Base-by-base conservation (phyloP, 108 stramenopile genomes). In the Cylindrotheca closterium region DNA sequence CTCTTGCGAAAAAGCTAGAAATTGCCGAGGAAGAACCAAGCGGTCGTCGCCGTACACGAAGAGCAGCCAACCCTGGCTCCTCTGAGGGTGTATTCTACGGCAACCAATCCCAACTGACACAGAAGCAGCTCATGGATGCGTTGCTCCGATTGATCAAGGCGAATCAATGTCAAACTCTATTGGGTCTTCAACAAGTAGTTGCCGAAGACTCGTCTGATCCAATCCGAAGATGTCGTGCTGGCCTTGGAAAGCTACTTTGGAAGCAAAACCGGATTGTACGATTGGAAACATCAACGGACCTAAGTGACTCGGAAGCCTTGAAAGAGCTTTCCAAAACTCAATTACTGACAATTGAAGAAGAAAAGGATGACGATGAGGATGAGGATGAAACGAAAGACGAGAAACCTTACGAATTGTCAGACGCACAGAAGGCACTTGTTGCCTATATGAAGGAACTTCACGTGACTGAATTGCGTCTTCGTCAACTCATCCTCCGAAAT, bases 201-300 rank as follows among this genome's bases (percentile, higher is more conserved):
- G 74, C 75, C 0, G 79, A 87, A 28, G 87, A 88, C 24, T 81
- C 82, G 48, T 70, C 74, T 23, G 84, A 86, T 60, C 86, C 86
- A 51, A 53, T 89, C 55, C 81, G 80, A 24, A 74, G 88, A 29
- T 56, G 77, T 2, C 70, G 91, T 33, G 75, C 61, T 54, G 91
- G 83, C 12, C 69, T 93, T 33, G 91, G 91, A 15, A 79, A 76
- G 60, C 45, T 89, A 5, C 45, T 93, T 4, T 93, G 82, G 73
- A 83, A 83, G 53, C 60, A 79, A 12, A 88, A 88, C 34, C 80
- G 75, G 55, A 26, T 92, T 8, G 60, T 60, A 18, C 64, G 75
- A 47, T 50, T 75, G 17, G 12, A 70, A 49, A 74, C 84, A 2
- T 60, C 70, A 22, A 67, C 77, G 3, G 68, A 73, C 17, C 69